These are phyloP conservation scores for Scutellaria minor DNA, from an alignment of 257 asterid genomes.

Conservation along the genomic window DNA sequence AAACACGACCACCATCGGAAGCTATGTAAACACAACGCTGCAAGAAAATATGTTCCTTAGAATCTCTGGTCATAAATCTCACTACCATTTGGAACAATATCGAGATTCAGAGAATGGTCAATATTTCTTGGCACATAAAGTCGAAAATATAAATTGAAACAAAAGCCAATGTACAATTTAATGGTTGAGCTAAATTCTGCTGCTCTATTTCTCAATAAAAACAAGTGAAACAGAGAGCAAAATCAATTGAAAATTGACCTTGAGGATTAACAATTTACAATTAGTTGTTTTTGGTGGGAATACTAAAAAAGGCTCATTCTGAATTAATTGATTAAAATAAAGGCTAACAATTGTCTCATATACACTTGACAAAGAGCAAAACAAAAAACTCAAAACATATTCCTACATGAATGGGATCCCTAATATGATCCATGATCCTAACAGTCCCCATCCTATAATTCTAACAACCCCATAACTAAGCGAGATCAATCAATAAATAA, in stretches of 20 bases:
- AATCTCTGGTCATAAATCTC: neutral
- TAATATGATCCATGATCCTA: too few species aligned
- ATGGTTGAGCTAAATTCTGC: neutral
- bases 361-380: too few species aligned
- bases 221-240: slow-evolving; percentile 6
- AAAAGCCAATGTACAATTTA: slow-evolving; percentile 9
- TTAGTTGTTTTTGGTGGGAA: too few species aligned
- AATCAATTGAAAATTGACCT: slow-evolving; percentile 4
- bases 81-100: neutral
- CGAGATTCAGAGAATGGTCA: neutral
- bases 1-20: slow-evolving; percentile 98
- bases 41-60: slow-evolving; percentile 41
- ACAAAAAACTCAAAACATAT: too few species aligned
- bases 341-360: too few species aligned
- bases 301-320: too few species aligned
- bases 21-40: slow-evolving; percentile 95
- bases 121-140: neutral
- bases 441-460: too few species aligned
- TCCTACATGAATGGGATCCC: too few species aligned
- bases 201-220: neutral
- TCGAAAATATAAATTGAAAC: neutral
- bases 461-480: too few species aligned
- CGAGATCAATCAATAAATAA: too few species aligned
- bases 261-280: slow-evolving; percentile 8
- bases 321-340: too few species aligned